phyloP scores from a whole-genome alignment of 306 rosid genomes.

The Vigna unguiculata region DNA sequence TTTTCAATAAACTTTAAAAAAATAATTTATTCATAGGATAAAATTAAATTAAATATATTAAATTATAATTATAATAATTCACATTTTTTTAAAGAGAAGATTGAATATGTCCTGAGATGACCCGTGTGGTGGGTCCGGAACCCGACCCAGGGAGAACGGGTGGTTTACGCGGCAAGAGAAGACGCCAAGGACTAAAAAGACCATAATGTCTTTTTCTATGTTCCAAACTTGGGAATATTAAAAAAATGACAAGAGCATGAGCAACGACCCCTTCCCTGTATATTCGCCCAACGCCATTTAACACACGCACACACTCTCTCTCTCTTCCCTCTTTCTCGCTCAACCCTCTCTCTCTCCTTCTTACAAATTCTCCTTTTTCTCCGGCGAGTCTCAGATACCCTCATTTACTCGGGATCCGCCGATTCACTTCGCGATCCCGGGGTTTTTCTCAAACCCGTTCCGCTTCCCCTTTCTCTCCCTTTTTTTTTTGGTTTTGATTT shows the following conservation, averaged over 20 bases:
- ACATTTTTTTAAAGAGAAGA: too few species aligned
- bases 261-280: not conserved
- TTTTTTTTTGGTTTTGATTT: not conserved
- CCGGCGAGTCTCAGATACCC: slow-evolving; percentile 42
- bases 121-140: slow-evolving; percentile 1
- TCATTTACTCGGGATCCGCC: slow-evolving; percentile 57
- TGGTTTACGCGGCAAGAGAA: slow-evolving; percentile 59
- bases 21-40: too few species aligned
- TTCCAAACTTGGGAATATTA: too few species aligned
- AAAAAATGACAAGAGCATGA: too few species aligned
- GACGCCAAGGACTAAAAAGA: not conserved
- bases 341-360: not conserved
- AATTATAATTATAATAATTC: too few species aligned
- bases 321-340: slow-evolving; percentile 36
- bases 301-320: not conserved
- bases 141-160: slow-evolving; percentile 37
- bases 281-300: not conserved
- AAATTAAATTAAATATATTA: too few species aligned
- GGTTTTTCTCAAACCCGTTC: slow-evolving; percentile 11
- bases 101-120: not conserved
- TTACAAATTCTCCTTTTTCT: slow-evolving; percentile 39
- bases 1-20: too few species aligned
- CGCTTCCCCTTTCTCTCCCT: not conserved
- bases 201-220: slow-evolving; percentile 6
- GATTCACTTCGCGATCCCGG: slow-evolving; percentile 46